These are phyloP conservation scores for Trichoderma gamsii DNA, from an alignment of 495 filamentous ascomycete genomes.

Conservation along the genomic window DNA sequence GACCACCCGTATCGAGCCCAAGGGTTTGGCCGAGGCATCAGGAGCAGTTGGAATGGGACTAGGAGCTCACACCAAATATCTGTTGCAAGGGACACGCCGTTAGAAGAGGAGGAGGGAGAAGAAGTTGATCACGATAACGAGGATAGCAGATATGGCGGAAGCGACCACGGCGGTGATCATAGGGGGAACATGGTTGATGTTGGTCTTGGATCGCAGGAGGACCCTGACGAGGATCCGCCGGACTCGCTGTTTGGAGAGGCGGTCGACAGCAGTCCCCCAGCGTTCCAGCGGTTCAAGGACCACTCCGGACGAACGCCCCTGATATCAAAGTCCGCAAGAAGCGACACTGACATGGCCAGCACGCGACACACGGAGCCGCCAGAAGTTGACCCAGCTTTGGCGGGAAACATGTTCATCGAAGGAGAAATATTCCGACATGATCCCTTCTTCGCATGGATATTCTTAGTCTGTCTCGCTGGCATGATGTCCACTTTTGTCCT, in stretches of 20 bases:
- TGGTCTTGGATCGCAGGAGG: constrained; percentile 62
- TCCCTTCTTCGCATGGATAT: constrained; percentile 85
- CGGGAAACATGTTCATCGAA: constrained; percentile 29
- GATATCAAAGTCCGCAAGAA: constrained; percentile 18
- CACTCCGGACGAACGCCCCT: constrained; percentile 21
- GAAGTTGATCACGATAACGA: constrained; percentile 41
- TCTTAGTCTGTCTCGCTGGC: constrained; percentile 73
- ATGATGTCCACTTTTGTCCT: constrained; percentile 82
- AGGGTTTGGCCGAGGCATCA: constrained; percentile 45
- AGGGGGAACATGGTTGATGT: constrained; percentile 80
- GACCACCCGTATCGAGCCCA: constrained; percentile 27
- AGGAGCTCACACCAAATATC: constrained; percentile 31
- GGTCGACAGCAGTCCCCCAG: constrained; percentile 67
- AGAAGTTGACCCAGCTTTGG: constrained; percentile 19
- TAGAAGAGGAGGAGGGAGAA: constrained; percentile 39
- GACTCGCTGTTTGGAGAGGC: constrained; percentile 52
- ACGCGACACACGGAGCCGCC: constrained; percentile 27
- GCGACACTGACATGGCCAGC: constrained; percentile 21
- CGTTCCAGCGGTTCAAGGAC: constrained; percentile 71
- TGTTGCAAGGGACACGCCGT: constrained; percentile 22
- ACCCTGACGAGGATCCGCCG: constrained; percentile 54
- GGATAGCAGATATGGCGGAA: constrained; percentile 43
- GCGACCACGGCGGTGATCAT: constrained; percentile 40
- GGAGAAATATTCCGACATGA: constrained; percentile 62
- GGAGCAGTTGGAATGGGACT: constrained; percentile 53